Evolutionary conservation across 1,139 yeast species (phyloP), one percentile per base, ranked within the genome.

Genomic region (Starmera stellimalicola): DNA sequence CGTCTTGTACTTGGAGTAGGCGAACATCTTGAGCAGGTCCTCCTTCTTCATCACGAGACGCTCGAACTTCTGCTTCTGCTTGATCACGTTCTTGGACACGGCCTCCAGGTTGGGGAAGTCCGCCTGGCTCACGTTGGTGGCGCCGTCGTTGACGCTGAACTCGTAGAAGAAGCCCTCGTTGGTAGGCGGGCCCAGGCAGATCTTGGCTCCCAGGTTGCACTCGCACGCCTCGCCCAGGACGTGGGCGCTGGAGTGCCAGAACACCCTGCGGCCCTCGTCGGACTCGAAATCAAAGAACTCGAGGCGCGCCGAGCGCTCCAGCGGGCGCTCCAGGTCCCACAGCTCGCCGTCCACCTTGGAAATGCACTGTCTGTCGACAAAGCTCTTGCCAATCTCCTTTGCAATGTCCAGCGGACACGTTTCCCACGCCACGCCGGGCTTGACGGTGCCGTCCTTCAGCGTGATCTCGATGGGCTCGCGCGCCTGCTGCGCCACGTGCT

Each of bases 181-280:
- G 40, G 96, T 91, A 56, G 99, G 98, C 30, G 99, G 99, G 43
- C 99, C 99, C 44, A 77, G 65, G 57, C 83, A 76, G 41, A 93
- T 75, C 55, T 88, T 95, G 45, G 95, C 94, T 44, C 96, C 97
- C 57, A 80, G 70, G 60, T 85, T 93, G 58, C 95, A 82, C 65
- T 93, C 99, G 65, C 95, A 81, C 33, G 97, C 93, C 65, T 93
- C 98, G 61, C 99, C 99, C 49, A 93, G 69, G 40, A 93, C 91
- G 63, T 93, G 99, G 37, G 99, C 99, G 48, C 95, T 81, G 5
- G 98, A 91, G 60, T 93, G 99, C 98, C 98, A 93, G 64, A 93
- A 93, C 31, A 91, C 98, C 45, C 77, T 77, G 58, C 79, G 84
- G 59, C 97, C 98, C 55, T 88, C 97, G 16, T 84, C 85, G 43